These are phyloP conservation scores for Aspergillus bertholletiae DNA, from an alignment of 495 filamentous ascomycete genomes.

Conservation along the genomic window DNA sequence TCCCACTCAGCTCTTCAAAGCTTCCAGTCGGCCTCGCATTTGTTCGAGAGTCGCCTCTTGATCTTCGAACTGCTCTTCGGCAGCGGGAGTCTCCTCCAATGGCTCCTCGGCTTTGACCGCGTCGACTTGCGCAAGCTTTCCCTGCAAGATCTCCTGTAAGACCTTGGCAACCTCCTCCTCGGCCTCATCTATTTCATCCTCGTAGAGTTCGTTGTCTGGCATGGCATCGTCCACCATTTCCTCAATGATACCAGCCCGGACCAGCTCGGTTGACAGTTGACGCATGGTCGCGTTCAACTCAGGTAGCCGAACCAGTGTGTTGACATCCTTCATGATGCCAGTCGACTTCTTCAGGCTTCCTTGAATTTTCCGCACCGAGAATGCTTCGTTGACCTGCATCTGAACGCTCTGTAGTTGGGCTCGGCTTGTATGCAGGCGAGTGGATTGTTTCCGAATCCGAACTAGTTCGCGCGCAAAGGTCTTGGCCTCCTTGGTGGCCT, in stretches of 20 bases:
- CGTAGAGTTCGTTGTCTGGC: constrained; percentile 64
- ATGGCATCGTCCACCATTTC: constrained; percentile 90
- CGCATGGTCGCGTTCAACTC: constrained; percentile 88
- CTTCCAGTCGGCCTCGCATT: constrained; percentile 90
- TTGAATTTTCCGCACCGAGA: constrained; percentile 93
- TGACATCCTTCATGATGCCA: constrained; percentile 96
- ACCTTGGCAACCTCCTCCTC: constrained; percentile 92
- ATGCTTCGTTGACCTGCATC: constrained; percentile 98
- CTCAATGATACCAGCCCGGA: constrained; percentile 95
- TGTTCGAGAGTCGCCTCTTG: constrained; percentile 83
- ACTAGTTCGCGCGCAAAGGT: constrained; percentile 86
- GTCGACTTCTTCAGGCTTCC: constrained; percentile 83
- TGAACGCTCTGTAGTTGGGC: constrained; percentile 91
- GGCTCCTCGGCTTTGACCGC: constrained; percentile 50
- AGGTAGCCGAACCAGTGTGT: constrained; percentile 76
- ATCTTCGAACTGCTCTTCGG: constrained; percentile 76
- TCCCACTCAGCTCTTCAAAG: constrained; percentile 73
- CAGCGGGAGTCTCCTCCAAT: constrained; percentile 50
- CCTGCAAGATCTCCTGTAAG: constrained; percentile 81
- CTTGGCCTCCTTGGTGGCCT: constrained; percentile 74
- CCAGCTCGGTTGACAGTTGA: constrained; percentile 81
- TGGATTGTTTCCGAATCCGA: constrained; percentile 68
- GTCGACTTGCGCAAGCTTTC: constrained; percentile 68
- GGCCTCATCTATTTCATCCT: constrained; percentile 84
- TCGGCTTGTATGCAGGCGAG: constrained; percentile 75